Base-by-base conservation (phyloP, 2,329 filamentous ascomycete genomes). In the Cercospora janseana region DNA sequence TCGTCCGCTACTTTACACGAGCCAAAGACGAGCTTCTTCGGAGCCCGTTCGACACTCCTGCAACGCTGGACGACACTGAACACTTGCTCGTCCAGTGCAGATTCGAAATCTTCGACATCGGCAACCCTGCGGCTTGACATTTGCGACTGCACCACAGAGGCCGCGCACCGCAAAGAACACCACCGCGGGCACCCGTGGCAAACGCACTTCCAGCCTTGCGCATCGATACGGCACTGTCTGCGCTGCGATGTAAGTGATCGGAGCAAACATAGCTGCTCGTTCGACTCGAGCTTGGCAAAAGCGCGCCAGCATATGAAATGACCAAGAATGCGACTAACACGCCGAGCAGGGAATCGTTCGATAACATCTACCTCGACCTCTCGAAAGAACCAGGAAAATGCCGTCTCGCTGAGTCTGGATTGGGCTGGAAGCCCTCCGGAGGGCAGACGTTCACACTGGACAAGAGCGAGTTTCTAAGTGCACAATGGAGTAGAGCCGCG, bases 401-500 rank as follows among this genome's bases (percentile, higher is more conserved):
- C 75, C 85, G 93, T 67, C 91, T 98, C 66, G 91, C 92, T 57
- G 92, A 97, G 69, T 91, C 84, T 46, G 93, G 93, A 54, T 81
- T 97, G 63, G 93, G 92, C 48, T 98, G 94, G 94, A 95, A 95
- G 72, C 89, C 92, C 21, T 80, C 83, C 4, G 90, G 88, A 66
- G 88, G 89, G 69, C 89, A 96, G 59, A 92, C 91, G 54, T 96
- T 95, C 72, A 97, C 92, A 15, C 82, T 97, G 61, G 90, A 96
- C 70, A 83, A 85, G 68, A 83, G 79, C 70, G 89, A 95, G 68
- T 89, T 98, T 63, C 81, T 82, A 55, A 83, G 81, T 58, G 91
- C 91, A 52, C 91, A 96, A 72, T 98, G 93, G 93, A 96, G 91
- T 70, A 82, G 88, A 63, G 93, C 92, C 20, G 82, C 92, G 46